Base-by-base conservation (phyloP, 2,329 filamentous ascomycete species). In the Aspergillus sergii region DNA sequence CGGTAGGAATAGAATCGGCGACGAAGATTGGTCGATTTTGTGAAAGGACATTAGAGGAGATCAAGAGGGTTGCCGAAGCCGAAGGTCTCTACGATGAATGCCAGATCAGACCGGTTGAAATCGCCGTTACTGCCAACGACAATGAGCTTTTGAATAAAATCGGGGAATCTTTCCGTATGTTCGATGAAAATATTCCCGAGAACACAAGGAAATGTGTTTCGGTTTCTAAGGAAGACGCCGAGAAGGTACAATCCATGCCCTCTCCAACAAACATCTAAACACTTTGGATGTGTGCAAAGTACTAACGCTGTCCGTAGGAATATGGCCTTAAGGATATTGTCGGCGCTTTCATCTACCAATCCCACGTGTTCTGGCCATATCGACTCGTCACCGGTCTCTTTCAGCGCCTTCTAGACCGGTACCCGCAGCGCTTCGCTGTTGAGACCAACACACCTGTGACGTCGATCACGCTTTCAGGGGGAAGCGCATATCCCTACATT, bases 401-500 rank as follows among this genome's bases (percentile, higher is more conserved):
- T 23, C 48, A 57, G 12, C 21, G 55, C 7, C 57, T 73, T n/a
- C 57, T 71, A 3, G 23, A 48, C 1, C 61, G 56, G 19, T 63
- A 65, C 55, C 41, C 36, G 1, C 39, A 39, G 16, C 48, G 63
- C 6, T 57, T 72, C 30, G 56, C 59, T 1, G 65, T 73, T 36
- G 69, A 73, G 53, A 69, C 71, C 9, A 58, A 68, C 23, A 73
- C 71, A 1, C 57, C 64, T 2, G 69, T 64, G 2, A 67, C 60
- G 3, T 53, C 56, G 11, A 64, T 71, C 14, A 26, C 4, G 1
- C 26, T 45, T 12, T 2, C 23, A 1, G 12, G 26, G 12, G 2
- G 30, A 14, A 2, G 9, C 32, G 6, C 19, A 23, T 60, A 60
- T 32, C 51, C 64, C 4, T 84, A 83, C 66, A 70, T 73, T 3